A percentile compares a stretch with the other conserved stretches of the same genome.
Conservation (phyloP, 2,329 filamentous ascomycete species). For the Davidsoniella neocaledoniae region DNA sequence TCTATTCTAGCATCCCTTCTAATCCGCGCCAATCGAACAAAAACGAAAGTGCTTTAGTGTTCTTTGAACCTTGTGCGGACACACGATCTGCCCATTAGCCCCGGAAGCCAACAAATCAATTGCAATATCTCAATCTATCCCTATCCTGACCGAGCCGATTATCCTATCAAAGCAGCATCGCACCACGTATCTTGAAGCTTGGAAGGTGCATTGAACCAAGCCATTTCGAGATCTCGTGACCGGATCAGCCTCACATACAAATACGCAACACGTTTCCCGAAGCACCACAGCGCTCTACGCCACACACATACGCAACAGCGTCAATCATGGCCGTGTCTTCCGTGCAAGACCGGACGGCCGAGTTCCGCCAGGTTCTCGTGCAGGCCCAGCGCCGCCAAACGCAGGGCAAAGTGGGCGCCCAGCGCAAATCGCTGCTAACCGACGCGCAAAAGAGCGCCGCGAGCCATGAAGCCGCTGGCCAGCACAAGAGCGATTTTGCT, state of each 20-base stretch:
- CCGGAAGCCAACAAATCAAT: too few species aligned
- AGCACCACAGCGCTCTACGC: too few species aligned
- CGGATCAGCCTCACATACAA: background rate
- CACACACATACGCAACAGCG: too few species aligned
- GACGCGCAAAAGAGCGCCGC: slow-evolving; percentile 52
- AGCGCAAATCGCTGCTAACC: slow-evolving; percentile 64
- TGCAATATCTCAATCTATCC: too few species aligned
- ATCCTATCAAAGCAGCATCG: too few species aligned
- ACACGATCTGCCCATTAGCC: too few species aligned
- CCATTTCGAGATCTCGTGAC: background rate
- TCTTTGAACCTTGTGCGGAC: too few species aligned
- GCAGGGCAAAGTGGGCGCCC: slow-evolving; percentile 57
- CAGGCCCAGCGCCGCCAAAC: slow-evolving; percentile 71
- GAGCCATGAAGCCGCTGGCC: slow-evolving; percentile 28
- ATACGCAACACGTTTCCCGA: slow-evolving; percentile 6
- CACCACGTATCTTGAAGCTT: too few species aligned
- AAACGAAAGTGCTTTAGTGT: too few species aligned
- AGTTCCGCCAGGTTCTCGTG: slow-evolving; percentile 82
- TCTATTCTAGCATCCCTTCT: too few species aligned
- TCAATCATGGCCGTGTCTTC: slow-evolving; percentile 46
- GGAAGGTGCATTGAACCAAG: background rate
- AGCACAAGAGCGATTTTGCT: slow-evolving; percentile 73
- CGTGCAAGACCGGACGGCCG: slow-evolving; percentile 89
- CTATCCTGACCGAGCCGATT: too few species aligned
- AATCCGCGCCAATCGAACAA: too few species aligned